Base-by-base conservation (phyloP, 2,329 filamentous ascomycete genomes). In the Elsinoe ampelina region DNA sequence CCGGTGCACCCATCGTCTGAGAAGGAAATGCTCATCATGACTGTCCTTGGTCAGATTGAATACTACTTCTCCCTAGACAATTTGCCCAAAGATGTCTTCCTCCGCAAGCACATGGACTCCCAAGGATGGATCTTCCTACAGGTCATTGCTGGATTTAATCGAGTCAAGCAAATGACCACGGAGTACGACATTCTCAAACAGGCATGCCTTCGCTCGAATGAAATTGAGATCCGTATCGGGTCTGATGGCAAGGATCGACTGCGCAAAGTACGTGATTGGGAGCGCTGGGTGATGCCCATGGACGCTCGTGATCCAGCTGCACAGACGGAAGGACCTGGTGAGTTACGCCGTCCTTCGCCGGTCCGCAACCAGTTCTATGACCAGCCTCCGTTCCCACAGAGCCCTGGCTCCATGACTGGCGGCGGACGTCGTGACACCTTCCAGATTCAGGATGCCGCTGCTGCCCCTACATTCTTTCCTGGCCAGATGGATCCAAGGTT, bases 1-100 rank as follows among this genome's bases (percentile, higher is more conserved):
- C 77, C 81, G 6, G 85, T 78, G 65, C 75, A 76, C 60, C 76
- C 79, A 41, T 82, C 79, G 54, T 72, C 81, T 60, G 80, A 84
- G 57, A 77, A 79, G n/a, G 77, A 73, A 60, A 76, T 77, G 35
- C 64, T 83, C 34, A 72, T 81, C 61, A 70, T 70, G 67, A 80
- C 80, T 79, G 80, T 82, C 66, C 78, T 75, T 60, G 80, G 76
- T 64, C 83, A 85, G 66, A 59, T 71, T 36, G 89, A 95, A 66
- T 98, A 96, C 75, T 98, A 98, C 72, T 95, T 98, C 73, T 97
- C 92, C 0, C 81, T 95, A 26, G 88, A 96, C 66, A 98, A 98
- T 68, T 79, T 97, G 51, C 87, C 89, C 78, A 96, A 95, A 72
- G 93, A 98, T 67, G 79, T 88, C 66, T 97, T 84, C 71, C 78